Evolutionary conservation across 2,329 filamentous ascomycete genomes (phyloP).

Genomic region (Diaporthe nobilis): DNA sequence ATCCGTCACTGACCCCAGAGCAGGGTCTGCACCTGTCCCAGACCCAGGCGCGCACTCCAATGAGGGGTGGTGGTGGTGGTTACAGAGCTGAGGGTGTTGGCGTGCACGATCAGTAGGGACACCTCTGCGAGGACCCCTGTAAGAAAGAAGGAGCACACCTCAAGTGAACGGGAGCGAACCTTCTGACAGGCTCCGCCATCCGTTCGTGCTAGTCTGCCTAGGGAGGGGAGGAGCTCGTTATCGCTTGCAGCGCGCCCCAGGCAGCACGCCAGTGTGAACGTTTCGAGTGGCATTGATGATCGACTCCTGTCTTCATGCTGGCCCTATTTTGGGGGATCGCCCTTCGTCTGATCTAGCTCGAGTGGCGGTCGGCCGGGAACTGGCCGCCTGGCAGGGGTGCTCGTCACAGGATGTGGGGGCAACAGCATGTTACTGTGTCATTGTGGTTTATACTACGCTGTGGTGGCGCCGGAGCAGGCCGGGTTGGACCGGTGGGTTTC

Average conservation of each 20-base stretch:
- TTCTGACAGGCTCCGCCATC: conserved; percentile 25
- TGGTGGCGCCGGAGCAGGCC: background rate
- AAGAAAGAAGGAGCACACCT: too few relatives aligned
- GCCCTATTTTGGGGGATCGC: background rate
- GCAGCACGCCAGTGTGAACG: background rate
- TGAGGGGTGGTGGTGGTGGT: background rate
- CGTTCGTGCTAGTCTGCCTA: conserved; percentile 20
- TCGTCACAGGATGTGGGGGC: background rate
- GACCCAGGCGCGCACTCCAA: background rate
- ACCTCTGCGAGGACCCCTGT: background rate
- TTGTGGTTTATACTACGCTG: background rate
- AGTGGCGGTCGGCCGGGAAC: background rate
- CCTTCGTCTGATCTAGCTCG: conserved; percentile 9
- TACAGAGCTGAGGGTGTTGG: background rate
- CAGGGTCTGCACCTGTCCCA: background rate
- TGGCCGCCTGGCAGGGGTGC: conserved; percentile 14
- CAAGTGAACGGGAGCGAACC: background rate
- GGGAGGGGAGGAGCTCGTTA: background rate
- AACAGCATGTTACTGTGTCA: background rate
- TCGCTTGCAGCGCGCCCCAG: background rate
- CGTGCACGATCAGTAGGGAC: background rate
- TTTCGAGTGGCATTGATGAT: conserved; percentile 33
- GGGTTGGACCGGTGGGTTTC: background rate
- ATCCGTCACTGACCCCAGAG: background rate
- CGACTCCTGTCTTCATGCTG: conserved; percentile 29